Conservation (phyloP, 768 basidiomycete species). For the Boletus tylopilopsis region DNA sequence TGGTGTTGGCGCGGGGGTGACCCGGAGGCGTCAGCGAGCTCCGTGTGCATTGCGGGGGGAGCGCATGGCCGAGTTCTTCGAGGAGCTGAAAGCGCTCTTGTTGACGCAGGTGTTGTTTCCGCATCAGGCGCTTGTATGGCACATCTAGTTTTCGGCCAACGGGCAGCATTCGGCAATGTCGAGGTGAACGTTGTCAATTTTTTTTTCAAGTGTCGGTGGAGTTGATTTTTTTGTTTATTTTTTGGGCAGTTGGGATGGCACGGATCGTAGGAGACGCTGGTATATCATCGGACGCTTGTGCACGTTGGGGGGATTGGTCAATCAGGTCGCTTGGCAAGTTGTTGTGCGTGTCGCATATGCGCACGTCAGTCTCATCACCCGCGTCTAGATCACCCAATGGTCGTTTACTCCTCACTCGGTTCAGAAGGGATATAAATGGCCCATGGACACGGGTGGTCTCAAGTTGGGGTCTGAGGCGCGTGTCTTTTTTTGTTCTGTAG, state of each 20-base stretch:
- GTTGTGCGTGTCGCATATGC: neutral
- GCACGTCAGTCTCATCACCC: neutral
- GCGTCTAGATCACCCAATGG: slow-evolving; percentile 44
- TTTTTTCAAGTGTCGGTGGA: neutral
- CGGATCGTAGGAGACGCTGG: slow-evolving; percentile 42
- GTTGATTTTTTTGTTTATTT: neutral
- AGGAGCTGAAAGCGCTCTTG: slow-evolving; percentile 38
- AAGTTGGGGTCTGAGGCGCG: slow-evolving; percentile 50
- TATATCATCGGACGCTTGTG: slow-evolving; percentile 42
- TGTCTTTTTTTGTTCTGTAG: neutral
- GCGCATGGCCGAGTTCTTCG: slow-evolving; percentile 37
- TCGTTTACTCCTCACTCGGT: slow-evolving; percentile 42
- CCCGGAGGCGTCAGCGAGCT: slow-evolving; percentile 8
- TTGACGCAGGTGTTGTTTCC: slow-evolving; percentile 37
- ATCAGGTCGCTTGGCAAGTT: slow-evolving; percentile 49
- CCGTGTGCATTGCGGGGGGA: slow-evolving; percentile 32
- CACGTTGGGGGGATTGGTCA: slow-evolving; percentile 50
- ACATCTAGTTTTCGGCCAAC: slow-evolving; percentile 53
- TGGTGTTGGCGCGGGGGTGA: too few relatives aligned
- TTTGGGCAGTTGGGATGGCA: slow-evolving; percentile 43
- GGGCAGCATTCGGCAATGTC: slow-evolving; percentile 53
- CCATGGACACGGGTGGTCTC: slow-evolving; percentile 41
- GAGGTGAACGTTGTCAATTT: slow-evolving; percentile 32
- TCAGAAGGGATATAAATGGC: too few relatives aligned
- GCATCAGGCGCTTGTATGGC: slow-evolving; percentile 49